Conservation (phyloP, 768 basidiomycete genomes). For the Russula ochroleuca region DNA sequence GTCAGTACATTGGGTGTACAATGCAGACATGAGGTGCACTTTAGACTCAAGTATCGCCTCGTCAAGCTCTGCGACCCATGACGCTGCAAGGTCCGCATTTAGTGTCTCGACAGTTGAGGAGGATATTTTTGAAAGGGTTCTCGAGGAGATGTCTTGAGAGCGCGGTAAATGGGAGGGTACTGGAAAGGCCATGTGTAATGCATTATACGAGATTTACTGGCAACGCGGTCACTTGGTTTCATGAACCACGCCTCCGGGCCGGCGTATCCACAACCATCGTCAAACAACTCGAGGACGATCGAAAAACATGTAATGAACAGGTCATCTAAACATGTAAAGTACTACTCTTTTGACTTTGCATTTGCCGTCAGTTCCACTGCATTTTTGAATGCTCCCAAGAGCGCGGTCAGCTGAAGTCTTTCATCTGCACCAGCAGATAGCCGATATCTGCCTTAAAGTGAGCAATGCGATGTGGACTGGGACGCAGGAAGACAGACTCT, state of each 20-base stretch:
- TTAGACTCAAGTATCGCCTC: conserved; percentile 65
- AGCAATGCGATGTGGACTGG: background rate
- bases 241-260: conserved; percentile 2
- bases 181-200: conserved; percentile 61
- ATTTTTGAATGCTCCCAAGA: conserved; percentile 91
- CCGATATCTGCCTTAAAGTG: conserved; percentile 59
- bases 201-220: background rate
- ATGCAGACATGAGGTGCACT: conserved; percentile 39
- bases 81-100: conserved; percentile 54
- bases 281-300: background rate
- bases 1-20: conserved; percentile 7
- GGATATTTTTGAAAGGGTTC: conserved; percentile 66
- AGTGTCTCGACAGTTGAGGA: conserved; percentile 54
- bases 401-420: conserved; percentile 88
- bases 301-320: conserved; percentile 9
- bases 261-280: background rate
- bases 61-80: conserved; percentile 72
- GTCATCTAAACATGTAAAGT: conserved; percentile 10
- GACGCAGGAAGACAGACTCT: conserved; percentile 50
- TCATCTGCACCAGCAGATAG: conserved; percentile 90
- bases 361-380: conserved; percentile 73
- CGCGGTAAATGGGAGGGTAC: conserved; percentile 70
- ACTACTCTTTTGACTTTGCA: conserved; percentile 25
- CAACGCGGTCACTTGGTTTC: background rate
- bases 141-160: conserved; percentile 63